phyloP scores from a whole-genome alignment of 768 basidiomycete genomes.

The Lactarius trivialis region DNA sequence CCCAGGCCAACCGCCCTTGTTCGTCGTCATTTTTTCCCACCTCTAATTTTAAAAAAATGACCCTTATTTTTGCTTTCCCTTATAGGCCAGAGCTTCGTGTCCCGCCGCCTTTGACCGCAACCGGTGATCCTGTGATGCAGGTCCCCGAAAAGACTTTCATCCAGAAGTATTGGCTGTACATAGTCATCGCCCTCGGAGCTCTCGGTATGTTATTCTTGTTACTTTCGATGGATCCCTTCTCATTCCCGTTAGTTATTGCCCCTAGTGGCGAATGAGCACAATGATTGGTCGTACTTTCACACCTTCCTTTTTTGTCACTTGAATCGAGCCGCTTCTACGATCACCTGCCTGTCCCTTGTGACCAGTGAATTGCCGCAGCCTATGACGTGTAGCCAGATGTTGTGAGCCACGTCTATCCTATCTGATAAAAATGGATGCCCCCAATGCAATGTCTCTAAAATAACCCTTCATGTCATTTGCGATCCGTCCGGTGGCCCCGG shows the following conservation, averaged over 20 bases:
- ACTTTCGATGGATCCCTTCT: not conserved
- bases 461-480: conserved; percentile 20
- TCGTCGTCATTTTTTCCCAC: conserved; percentile 26
- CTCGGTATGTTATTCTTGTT: conserved; percentile 42
- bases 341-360: not conserved
- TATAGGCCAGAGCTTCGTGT: conserved; percentile 59
- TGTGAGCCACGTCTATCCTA: not conserved
- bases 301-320: not conserved
- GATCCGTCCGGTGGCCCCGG: conserved; percentile 50
- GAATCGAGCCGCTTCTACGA: conserved; percentile 1
- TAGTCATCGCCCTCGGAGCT: conserved; percentile 50
- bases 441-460: not conserved
- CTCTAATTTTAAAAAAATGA: not conserved
- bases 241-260: conserved; percentile 5
- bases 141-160: conserved; percentile 70
- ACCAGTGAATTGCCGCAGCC: conserved; percentile 9
- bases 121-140: conserved; percentile 58
- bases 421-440: not conserved
- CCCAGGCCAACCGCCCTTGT: conserved; percentile 53
- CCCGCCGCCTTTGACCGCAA: conserved; percentile 58
- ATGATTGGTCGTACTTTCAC: not conserved
- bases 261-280: conserved; percentile 12
- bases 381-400: not conserved
- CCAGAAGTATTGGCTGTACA: conserved; percentile 90
- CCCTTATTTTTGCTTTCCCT: not conserved